phyloP scores from a whole-genome alignment of 2,329 filamentous ascomycete genomes.

The Aphanoascus verrucosus region DNA sequence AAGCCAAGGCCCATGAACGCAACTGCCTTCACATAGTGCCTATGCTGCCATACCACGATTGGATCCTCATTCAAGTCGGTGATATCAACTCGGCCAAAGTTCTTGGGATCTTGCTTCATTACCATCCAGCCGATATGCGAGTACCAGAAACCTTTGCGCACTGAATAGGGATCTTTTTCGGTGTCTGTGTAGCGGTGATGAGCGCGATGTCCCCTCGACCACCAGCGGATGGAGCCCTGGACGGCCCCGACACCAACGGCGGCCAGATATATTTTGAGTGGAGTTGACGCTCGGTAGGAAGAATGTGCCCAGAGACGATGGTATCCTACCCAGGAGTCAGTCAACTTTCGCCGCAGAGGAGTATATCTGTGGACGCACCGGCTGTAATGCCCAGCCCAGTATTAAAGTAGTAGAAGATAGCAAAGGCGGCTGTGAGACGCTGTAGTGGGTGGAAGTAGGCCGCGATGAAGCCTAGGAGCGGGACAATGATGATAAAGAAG shows the following conservation, averaged over 20 bases:
- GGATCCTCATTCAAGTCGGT: slow-evolving; percentile 78
- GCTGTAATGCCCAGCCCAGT: slow-evolving; percentile 71
- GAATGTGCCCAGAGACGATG: slow-evolving; percentile 80
- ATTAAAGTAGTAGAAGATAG: slow-evolving; percentile 72
- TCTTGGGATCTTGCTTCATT: slow-evolving; percentile 86
- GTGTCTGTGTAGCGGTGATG: slow-evolving; percentile 90
- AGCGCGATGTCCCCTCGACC: slow-evolving; percentile 74
- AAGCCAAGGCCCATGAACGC: slow-evolving; percentile 66
- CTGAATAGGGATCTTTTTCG: slow-evolving; percentile 83
- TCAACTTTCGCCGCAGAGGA: too few species aligned
- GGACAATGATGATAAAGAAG: slow-evolving; percentile 66
- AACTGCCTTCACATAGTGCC: slow-evolving; percentile 71
- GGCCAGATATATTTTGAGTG: slow-evolving; percentile 72
- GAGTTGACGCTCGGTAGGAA: slow-evolving; percentile 65
- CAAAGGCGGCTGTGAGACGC: slow-evolving; percentile 60
- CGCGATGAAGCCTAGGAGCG: slow-evolving; percentile 59
- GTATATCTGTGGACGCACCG: slow-evolving; percentile 49
- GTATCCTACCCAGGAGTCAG: slow-evolving; percentile 47
- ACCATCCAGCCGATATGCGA: slow-evolving; percentile 84
- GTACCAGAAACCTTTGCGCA: slow-evolving; percentile 77
- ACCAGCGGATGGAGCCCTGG: slow-evolving; percentile 79
- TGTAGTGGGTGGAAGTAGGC: slow-evolving; percentile 69
- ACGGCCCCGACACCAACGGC: slow-evolving; percentile 72
- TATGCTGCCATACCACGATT: slow-evolving; percentile 79
- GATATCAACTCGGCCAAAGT: slow-evolving; percentile 78